Evolutionary conservation across 108 stramenopile species (phyloP), one percentile per base, ranked within the genome.

Genomic region (Skeletonema grethae): DNA sequence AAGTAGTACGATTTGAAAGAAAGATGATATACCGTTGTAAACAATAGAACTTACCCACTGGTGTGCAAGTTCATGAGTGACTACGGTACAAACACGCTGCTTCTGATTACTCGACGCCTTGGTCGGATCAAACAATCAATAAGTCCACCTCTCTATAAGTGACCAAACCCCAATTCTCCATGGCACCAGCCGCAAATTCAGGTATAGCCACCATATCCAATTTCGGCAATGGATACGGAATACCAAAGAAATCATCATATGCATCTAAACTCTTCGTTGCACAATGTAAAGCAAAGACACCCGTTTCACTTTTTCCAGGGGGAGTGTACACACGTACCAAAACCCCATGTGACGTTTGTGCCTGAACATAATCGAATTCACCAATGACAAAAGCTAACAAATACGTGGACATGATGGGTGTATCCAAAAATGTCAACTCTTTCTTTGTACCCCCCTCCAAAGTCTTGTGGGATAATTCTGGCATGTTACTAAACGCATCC

Each of bases 21-120:
- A 28, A 28, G 25, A 28, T 28, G 25, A 28, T 28, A 28, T 28
- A 28, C 25, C 25, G 25, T 28, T 28, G 25, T 28, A 28, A 28
- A 28, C 25, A 28, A 28, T 28, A 28, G 2, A 34, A 34, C 32
- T 34, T 7, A 34, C 98, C 98, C 97, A 98, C 69, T 93, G 92
- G 86, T 99, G 98, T 0, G 97, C 98, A n/a, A 98, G 84, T 78
- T 99, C 98, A 79, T 99, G 98, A n/a, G 89, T 92, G n/a, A 99
- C 97, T 7, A 99, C 98, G 0, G 87, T 90, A 67, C 96, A 97
- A 32, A 99, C 97, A 5, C 97, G 85, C 59, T 95, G 93, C 24
- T 90, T 93, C 69, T 93, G 89, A 29, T 59, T 75, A 32, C 75
- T 69, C 10, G 84, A 85, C 2, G 95, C 95, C 46, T 90, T 94